Evolutionary conservation across 2,329 filamentous ascomycete species (phyloP), one percentile per base, ranked within the genome.

Genomic region (Neofusicoccum sp.): DNA sequence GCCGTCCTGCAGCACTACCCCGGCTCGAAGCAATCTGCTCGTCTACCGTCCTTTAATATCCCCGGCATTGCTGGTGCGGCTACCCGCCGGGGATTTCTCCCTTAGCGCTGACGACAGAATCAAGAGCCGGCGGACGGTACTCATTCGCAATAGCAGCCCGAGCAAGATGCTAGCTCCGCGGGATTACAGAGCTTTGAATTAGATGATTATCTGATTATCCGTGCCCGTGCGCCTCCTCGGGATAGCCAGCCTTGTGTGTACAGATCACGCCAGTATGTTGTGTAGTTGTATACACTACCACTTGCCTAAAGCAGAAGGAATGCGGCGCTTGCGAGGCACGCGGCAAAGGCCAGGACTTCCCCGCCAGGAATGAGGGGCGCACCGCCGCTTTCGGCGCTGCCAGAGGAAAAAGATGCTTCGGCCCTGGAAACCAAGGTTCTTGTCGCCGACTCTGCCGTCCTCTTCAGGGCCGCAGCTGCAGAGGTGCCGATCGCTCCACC

Each of bases 31-130:
- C n/a, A 31, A 6, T 56, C 51, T 43, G 51, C 51, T 43, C 51
- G 36, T 56, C 38, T 56, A 38, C 51, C 38, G 5, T 1, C 7
- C n/a, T 41, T 43, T 56, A 56, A 56, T 56, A 56, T 56, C 51
- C 20, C 36, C 51, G 51, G 51, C 51, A 56, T 33, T 43, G 43
- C 14, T 31, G 2, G n/a, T 43, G 38, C 38, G 26, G 51, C 38
- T 16, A 16, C n/a, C 49, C 49, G 36, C n/a, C 24, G 34, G 11
- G 24, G 16, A n/a, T 20, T 16, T 43, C 2, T 7, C 33, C 14
- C 12, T 41, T 43, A 34, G 38, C 36, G 49, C 49, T 54, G 49
- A 54, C 49, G 49, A 40, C 34, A 41, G 26, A 8, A n/a, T 28
- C 40, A 6, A 28, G 44, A 9, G 14, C 8, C 49, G 36, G 36